Evolutionary conservation across 2,329 filamentous ascomycete genomes (phyloP).

Genomic region (Colletotrichum viniferum): DNA sequence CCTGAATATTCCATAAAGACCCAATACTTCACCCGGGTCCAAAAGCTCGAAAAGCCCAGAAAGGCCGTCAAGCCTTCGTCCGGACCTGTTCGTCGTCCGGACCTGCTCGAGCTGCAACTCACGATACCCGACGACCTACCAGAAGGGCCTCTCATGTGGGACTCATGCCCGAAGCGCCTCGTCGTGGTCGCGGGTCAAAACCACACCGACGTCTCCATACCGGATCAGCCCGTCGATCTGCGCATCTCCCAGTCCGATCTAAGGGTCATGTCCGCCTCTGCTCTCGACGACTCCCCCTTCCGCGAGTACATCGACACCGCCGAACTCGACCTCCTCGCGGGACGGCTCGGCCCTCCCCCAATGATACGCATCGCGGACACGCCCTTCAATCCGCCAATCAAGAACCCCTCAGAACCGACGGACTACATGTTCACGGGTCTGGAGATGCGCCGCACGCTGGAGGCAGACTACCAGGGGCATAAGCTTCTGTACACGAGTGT

Average conservation of each 20-base stretch:
- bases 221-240: slow-evolving; percentile 50
- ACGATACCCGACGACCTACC: slow-evolving; percentile 8
- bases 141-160: slow-evolving; percentile 22
- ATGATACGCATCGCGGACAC: slow-evolving; percentile 23
- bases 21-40: background rate
- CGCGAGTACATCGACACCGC: slow-evolving; percentile 48
- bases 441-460: slow-evolving; percentile 53
- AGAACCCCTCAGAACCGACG: background rate
- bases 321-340: slow-evolving; percentile 47
- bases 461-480: slow-evolving; percentile 46
- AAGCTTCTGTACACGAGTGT: slow-evolving; percentile 56
- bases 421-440: slow-evolving; percentile 51
- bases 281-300: slow-evolving; percentile 34
- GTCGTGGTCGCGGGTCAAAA: slow-evolving; percentile 41
- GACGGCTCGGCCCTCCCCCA: slow-evolving; percentile 45
- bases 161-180: slow-evolving; percentile 29
- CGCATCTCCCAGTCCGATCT: slow-evolving; percentile 44
- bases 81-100: background rate
- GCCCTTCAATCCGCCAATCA: background rate
- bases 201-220: slow-evolving; percentile 50
- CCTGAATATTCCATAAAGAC: background rate
- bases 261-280: slow-evolving; percentile 26
- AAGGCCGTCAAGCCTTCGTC: background rate
- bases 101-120: slow-evolving; percentile 22
- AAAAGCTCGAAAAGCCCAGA: background rate